A percentile compares a stretch with the other conserved stretches of the same genome.
Conservation (phyloP, 345 rosid species). For the Arabis alpina region DNA sequence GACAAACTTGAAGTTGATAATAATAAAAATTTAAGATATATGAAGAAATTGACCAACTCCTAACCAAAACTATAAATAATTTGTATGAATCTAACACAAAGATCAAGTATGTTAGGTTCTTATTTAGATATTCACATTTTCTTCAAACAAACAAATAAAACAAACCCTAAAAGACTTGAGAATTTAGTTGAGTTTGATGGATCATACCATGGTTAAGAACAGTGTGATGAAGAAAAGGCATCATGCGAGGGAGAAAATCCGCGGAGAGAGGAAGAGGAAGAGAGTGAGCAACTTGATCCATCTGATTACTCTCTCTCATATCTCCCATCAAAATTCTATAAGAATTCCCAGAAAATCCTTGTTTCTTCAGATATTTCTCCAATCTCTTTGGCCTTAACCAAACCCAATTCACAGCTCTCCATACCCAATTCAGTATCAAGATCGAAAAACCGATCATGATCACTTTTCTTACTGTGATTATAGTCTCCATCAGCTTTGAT, state of each 20-base stretch:
- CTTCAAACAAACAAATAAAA: neutral
- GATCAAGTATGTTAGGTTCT: neutral
- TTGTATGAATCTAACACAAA: constrained; percentile 7
- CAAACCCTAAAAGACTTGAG: neutral
- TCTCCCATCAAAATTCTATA: constrained; percentile 52
- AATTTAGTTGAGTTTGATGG: constrained; percentile 3
- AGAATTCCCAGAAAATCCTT: constrained; percentile 54
- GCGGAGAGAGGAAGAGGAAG: constrained; percentile 43
- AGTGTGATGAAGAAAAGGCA: constrained; percentile 48
- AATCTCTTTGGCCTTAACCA: constrained; percentile 54
- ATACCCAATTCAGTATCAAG: constrained; percentile 41
- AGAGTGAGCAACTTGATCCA: constrained; percentile 46
- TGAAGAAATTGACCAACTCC: constrained; percentile 29
- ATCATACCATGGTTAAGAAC: constrained; percentile 45
- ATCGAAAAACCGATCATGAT: constrained; percentile 35
- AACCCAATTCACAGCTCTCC: constrained; percentile 52
- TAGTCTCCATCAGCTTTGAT: constrained; percentile 32
- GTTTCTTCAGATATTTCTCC: constrained; percentile 48
- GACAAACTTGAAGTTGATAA: neutral
- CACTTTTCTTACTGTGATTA: constrained; percentile 18
- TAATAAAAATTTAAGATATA: neutral
- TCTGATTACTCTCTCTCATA: constrained; percentile 36
- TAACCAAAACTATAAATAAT: neutral
- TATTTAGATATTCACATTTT: constrained; percentile 19
- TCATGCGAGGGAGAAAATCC: constrained; percentile 45